A percentile compares a stretch with the other conserved stretches of the same genome.
Conservation (phyloP, 257 asterid species). For the Lycium ferocissimum region DNA sequence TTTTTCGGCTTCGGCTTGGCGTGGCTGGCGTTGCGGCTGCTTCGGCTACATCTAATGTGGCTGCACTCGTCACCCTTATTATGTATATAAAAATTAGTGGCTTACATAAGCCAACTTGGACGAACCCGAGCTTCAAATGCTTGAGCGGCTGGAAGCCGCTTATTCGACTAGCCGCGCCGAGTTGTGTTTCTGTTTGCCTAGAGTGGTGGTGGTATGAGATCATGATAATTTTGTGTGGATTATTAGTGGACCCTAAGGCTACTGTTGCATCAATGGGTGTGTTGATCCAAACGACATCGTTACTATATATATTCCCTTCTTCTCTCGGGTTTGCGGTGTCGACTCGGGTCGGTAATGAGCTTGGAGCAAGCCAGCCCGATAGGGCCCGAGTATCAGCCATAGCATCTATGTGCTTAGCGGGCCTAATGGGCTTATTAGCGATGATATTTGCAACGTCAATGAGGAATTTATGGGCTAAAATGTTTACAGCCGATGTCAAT, state of each 20-base stretch:
- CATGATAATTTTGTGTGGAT: constrained; percentile 79
- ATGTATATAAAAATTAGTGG: constrained; percentile 51
- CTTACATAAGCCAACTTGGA: constrained; percentile 67
- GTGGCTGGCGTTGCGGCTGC: constrained; percentile 84
- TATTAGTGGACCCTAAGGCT: constrained; percentile 74
- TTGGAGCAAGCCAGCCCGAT: constrained; percentile 74
- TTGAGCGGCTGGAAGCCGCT: constrained; percentile 82
- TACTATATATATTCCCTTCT: constrained; percentile 73
- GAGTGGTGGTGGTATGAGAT: constrained; percentile 99
- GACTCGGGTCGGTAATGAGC: constrained; percentile 81
- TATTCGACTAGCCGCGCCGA: constrained; percentile 71
- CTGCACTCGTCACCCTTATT: constrained; percentile 48
- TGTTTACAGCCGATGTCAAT: constrained; percentile 59
- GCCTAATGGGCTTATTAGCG: constrained; percentile 63
- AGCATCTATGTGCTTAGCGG: constrained; percentile 53
- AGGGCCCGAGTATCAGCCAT: constrained; percentile 60
- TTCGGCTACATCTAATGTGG: constrained; percentile 64
- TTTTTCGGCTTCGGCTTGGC: constrained; percentile 57
- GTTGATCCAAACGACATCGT: constrained; percentile 75
- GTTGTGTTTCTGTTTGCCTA: constrained; percentile 82
- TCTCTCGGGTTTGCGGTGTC: constrained; percentile 76
- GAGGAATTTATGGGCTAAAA: constrained; percentile 62
- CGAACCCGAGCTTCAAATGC: constrained; percentile 56
- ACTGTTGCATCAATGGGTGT: constrained; percentile 87
- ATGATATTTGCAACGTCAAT: constrained; percentile 58